A percentile compares a stretch with the other conserved stretches of the same genome.
These are phyloP conservation scores for Dryadomyces quercus-mongolicae DNA, from an alignment of 2,329 filamentous ascomycete species.

Conservation along the genomic window DNA sequence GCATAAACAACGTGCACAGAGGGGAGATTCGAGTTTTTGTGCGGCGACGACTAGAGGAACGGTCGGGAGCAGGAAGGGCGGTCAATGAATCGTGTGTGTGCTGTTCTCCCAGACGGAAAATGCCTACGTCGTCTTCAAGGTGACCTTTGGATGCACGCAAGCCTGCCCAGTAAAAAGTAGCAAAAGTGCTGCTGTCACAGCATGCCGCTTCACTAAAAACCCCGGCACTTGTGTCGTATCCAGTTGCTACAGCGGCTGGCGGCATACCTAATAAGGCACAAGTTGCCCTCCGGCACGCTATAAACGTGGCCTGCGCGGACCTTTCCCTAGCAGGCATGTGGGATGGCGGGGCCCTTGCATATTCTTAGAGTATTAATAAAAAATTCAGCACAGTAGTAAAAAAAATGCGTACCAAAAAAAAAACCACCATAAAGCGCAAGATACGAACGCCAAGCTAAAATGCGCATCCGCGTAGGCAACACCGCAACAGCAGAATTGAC, in stretches of 20 bases:
- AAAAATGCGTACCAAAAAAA: neutral
- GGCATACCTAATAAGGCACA: too few species aligned
- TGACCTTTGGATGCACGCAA: constrained; percentile 1
- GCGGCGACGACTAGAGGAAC: neutral
- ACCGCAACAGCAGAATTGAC: neutral
- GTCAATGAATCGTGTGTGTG: neutral
- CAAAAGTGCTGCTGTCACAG: neutral
- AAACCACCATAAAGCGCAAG: neutral
- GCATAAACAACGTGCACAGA: neutral
- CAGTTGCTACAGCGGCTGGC: too few species aligned
- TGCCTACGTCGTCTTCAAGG: neutral
- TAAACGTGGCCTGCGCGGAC: neutral
- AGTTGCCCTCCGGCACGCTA: neutral
- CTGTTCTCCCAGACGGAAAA: neutral
- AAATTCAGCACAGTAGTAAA: neutral
- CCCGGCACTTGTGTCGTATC: too few species aligned
- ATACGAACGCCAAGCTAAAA: neutral
- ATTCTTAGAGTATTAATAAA: neutral
- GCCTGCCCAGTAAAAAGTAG: neutral
- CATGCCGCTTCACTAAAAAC: constrained; percentile 7
- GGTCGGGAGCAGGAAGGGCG: neutral
- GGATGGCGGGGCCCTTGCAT: neutral
- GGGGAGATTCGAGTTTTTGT: neutral
- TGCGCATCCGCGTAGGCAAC: neutral
- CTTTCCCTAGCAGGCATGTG: neutral